Evolutionary conservation across 2,329 filamentous ascomycete genomes (phyloP), one percentile per base, ranked within the genome.

Genomic region (Beauveria sp.): DNA sequence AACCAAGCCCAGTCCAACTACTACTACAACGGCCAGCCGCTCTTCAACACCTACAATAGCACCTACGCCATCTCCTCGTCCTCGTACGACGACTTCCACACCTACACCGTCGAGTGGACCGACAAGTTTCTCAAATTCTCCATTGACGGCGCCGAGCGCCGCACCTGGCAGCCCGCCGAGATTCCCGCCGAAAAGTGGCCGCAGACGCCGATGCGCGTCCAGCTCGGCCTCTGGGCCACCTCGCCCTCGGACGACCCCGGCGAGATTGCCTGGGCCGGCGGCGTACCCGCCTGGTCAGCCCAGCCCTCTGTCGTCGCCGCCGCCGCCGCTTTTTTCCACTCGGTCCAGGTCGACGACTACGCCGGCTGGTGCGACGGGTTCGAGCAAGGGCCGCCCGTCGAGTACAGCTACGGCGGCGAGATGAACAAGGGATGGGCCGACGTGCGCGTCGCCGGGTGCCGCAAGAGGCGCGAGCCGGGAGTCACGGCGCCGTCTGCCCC

Each of bases 1-100:
- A 76, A 77, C 22, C 78, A 91, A 67, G 89, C 90, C 3, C 89
- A 93, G 72, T 86, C 83, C 66, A 96, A 96, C 76, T 96, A 92
- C 77, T 89, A 88, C 70, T 84, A 85, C 72, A 87, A 90, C 76
- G 87, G 86, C 61, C 63, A 70, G 70, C 83, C 82, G 47, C 77
- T 84, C 63, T 80, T 76, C 30, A 78, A 78, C 52, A 76, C 75
- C 43, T 81, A 78, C 67, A 78, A 81, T 66, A 76, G 78, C 53
- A 81, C 74, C 46, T 76, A 82, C 69, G 67, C 72, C 28, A 74
- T 86, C 51, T 58, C 66, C 50, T 72, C 71, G 57, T 73, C 76
- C 56, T 65, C 70, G 10, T 73, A 77, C 51, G 61, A 70, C 55
- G 67, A 67, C 28, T 80, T 78, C 67, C 85, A 89, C 75, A 88